Conservation (phyloP, 2,329 filamentous ascomycete species). For the Fusarium sp. region DNA sequence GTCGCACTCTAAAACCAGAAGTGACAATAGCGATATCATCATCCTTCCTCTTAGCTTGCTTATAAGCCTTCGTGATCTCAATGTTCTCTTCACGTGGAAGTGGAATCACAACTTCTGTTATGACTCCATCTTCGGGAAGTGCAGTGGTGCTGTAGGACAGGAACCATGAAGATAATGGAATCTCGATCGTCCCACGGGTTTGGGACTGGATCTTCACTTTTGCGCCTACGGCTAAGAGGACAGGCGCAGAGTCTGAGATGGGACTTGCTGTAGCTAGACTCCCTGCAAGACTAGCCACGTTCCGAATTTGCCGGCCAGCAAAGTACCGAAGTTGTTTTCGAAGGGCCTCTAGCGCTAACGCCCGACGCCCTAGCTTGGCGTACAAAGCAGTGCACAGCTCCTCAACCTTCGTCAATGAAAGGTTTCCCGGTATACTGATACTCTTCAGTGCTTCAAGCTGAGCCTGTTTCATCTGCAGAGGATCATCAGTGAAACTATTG, state of each 20-base stretch:
- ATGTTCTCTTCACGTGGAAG: not conserved
- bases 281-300: not conserved
- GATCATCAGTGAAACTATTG: not conserved
- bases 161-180: not conserved
- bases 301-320: not conserved
- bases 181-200: fast-evolving
- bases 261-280: constrained; percentile 6
- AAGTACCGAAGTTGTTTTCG: not conserved
- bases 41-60: constrained; percentile 7
- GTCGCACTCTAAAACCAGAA: not conserved
- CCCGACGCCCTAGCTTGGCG: not conserved
- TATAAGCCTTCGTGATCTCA: not conserved
- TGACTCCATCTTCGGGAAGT: not conserved
- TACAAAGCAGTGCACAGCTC: not conserved
- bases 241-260: not conserved
- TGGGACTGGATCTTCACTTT: not conserved
- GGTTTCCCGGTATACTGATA: not conserved
- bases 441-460: not conserved
- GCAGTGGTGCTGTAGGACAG: not conserved
- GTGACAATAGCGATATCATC: not conserved
- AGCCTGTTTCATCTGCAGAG: not conserved
- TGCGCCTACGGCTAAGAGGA: not conserved
- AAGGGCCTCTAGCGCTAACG: not conserved
- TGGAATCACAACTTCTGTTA: not conserved
- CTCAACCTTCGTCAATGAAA: not conserved